Percentiles rank a stretch among this genome's conserved stretches.
Evolutionary conservation across 352 stramenopile species (phyloP).

Genomic region (Phytopythium aichiense): DNA sequence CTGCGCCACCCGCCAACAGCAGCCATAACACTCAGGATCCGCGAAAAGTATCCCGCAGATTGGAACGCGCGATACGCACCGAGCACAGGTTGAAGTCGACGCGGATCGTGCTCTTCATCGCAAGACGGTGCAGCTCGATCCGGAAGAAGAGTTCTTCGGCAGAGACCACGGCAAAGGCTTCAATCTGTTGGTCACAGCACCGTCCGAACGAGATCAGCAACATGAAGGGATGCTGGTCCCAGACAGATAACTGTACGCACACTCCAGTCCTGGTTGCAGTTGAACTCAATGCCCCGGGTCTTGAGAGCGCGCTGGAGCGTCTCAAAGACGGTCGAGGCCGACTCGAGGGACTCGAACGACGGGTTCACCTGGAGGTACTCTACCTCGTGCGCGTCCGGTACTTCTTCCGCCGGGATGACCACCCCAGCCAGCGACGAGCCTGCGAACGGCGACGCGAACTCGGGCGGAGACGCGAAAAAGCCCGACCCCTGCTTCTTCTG

Average conservation of each 20-base stretch:
- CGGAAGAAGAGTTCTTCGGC: conserved; percentile 69
- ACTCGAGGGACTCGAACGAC: conserved; percentile 66
- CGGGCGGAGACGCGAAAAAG: conserved; percentile 11
- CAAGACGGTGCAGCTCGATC: conserved; percentile 49
- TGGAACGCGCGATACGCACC: conserved; percentile 24
- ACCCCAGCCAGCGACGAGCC: conserved; percentile 17
- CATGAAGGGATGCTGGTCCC: not conserved
- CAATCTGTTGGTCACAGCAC: conserved; percentile 33
- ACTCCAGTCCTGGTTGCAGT: conserved; percentile 50
- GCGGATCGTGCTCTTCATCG: conserved; percentile 45
- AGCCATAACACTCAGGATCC: conserved; percentile 16
- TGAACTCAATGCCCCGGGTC: conserved; percentile 45
- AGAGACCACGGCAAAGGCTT: conserved; percentile 53
- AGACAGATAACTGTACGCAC: conserved; percentile 25
- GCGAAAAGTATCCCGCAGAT: not conserved
- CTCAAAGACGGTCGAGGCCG: conserved; percentile 37
- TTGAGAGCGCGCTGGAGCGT: conserved; percentile 44
- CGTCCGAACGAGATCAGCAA: not conserved
- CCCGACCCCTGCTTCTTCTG: conserved; percentile 13
- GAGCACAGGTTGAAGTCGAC: conserved; percentile 69
- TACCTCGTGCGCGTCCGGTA: conserved; percentile 44
- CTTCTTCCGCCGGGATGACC: conserved; percentile 38
- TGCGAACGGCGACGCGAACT: conserved; percentile 1
- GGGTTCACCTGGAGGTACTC: conserved; percentile 65
- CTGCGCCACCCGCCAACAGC: conserved; percentile 19